A percentile compares a stretch with the other conserved stretches of the same genome.
These are phyloP conservation scores for Metarhizium brunneum DNA, from an alignment of 2,329 filamentous ascomycete species.

Conservation along the genomic window DNA sequence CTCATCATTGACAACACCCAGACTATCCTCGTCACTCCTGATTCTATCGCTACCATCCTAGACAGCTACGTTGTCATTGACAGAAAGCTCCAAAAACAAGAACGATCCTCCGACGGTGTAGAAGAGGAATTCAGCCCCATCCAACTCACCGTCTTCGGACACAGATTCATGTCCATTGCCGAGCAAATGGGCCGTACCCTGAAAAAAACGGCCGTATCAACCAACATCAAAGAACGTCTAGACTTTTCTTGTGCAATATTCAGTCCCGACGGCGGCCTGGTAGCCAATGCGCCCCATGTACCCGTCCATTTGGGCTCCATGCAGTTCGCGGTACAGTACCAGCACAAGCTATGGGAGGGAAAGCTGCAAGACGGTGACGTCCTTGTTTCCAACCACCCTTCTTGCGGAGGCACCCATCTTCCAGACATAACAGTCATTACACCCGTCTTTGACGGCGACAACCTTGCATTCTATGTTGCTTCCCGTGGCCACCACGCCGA, in stretches of 20 bases:
- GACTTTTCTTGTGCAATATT: slow-evolving; percentile 79
- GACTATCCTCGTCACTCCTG: slow-evolving; percentile 58
- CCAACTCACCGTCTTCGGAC: slow-evolving; percentile 66
- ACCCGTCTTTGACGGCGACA: slow-evolving; percentile 30
- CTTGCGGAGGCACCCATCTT: slow-evolving; percentile 27
- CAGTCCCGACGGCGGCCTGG: slow-evolving; percentile 61
- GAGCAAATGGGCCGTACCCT: slow-evolving; percentile 75
- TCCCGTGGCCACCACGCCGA: slow-evolving; percentile 43
- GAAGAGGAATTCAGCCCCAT: slow-evolving; percentile 39
- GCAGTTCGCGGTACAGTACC: slow-evolving; percentile 68
- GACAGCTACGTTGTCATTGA: slow-evolving; percentile 26
- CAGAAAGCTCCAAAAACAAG: slow-evolving; percentile 2
- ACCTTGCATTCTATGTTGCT: slow-evolving; percentile 43
- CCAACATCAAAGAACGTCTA: slow-evolving; percentile 71
- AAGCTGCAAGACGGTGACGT: slow-evolving; percentile 25
- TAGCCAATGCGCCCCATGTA: slow-evolving; percentile 67
- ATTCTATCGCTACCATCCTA: slow-evolving; percentile 22
- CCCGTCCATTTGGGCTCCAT: slow-evolving; percentile 71
- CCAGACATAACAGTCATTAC: slow-evolving; percentile 29
- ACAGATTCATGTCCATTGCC: slow-evolving; percentile 76
- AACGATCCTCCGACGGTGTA: slow-evolving; percentile 2
- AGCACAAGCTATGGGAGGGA: slow-evolving; percentile 56
- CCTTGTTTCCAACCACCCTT: slow-evolving; percentile 25
- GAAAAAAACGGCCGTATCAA: slow-evolving; percentile 71
- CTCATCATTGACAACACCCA: slow-evolving; percentile 61